Evolutionary conservation across 306 rosid genomes (phyloP).

Genomic region (Rosa multiflora): DNA sequence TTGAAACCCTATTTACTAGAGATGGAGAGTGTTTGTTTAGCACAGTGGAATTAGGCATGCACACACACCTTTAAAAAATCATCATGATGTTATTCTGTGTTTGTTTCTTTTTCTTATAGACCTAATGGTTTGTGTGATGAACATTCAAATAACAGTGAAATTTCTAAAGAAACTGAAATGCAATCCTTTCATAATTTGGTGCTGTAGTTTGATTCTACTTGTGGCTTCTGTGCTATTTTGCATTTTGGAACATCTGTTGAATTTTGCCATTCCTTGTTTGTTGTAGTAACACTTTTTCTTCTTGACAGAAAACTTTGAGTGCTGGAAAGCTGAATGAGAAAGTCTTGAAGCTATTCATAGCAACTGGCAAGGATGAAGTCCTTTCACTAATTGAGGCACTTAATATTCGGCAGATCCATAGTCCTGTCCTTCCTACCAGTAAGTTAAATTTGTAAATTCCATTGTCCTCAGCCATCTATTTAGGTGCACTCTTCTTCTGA

Average conservation of each 20-base stretch:
- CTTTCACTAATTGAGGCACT: constrained; percentile 69
- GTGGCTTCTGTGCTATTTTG: not conserved
- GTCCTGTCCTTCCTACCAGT: constrained; percentile 96
- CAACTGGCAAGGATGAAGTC: constrained; percentile 87
- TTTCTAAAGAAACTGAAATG: no score
- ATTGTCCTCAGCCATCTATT: constrained; percentile 17
- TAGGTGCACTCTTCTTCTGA: constrained; percentile 26
- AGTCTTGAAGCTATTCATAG: constrained; percentile 72
- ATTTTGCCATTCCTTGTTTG: not conserved
- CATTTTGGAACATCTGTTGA: not conserved
- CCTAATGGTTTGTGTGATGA: not conserved
- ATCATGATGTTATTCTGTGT: not conserved
- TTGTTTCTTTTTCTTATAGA: not conserved
- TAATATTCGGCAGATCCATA: constrained; percentile 63
- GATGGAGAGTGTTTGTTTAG: not conserved
- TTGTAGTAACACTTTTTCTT: not conserved
- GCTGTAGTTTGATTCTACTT: not conserved
- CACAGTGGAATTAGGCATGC: not conserved
- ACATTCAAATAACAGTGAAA: not conserved
- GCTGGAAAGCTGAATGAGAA: constrained; percentile 93
- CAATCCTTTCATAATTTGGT: not conserved
- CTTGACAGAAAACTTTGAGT: constrained; percentile 68
- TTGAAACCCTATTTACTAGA: not conserved
- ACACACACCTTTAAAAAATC: not conserved
- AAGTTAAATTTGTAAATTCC: constrained; percentile 35